These are phyloP conservation scores for Phalaenopsis equestris DNA, from an alignment of 106 monocot species.

Conservation along the genomic window DNA sequence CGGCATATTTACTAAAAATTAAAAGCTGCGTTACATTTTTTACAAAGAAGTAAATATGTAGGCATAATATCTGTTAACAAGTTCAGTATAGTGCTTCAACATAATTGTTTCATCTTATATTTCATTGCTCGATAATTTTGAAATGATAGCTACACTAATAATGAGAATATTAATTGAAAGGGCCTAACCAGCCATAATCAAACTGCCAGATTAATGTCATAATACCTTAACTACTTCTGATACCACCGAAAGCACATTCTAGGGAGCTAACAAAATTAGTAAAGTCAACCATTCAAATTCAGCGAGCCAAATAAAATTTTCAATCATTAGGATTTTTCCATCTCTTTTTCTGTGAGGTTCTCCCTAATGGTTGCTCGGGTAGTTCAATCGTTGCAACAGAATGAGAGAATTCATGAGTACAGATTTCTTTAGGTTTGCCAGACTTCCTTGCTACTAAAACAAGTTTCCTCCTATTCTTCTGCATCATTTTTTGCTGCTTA, in stretches of 20 bases:
- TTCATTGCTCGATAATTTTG: not conserved
- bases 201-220: not conserved
- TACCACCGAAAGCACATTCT: conserved; percentile 1
- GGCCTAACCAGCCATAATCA: not conserved
- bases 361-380: conserved; percentile 1
- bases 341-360: conserved; percentile 24
- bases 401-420: conserved; percentile 22
- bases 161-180: not conserved
- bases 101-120: not conserved
- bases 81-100: not conserved
- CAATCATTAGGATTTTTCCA: conserved; percentile 43
- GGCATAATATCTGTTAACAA: not conserved
- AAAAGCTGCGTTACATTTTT: not conserved
- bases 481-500: conserved; percentile 11
- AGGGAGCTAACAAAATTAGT: not conserved
- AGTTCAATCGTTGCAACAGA: conserved; percentile 26
- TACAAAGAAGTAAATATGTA: not conserved
- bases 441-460: conserved; percentile 6
- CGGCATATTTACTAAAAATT: not conserved
- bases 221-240: not conserved
- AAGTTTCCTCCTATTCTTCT: conserved; percentile 16
- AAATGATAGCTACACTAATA: not conserved
- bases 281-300: not conserved
- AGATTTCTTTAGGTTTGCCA: conserved; percentile 11
- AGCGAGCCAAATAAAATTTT: not conserved